phyloP scores from a whole-genome alignment of 1,284 basidiomycete genomes.

The Heterobasidion occidentale region DNA sequence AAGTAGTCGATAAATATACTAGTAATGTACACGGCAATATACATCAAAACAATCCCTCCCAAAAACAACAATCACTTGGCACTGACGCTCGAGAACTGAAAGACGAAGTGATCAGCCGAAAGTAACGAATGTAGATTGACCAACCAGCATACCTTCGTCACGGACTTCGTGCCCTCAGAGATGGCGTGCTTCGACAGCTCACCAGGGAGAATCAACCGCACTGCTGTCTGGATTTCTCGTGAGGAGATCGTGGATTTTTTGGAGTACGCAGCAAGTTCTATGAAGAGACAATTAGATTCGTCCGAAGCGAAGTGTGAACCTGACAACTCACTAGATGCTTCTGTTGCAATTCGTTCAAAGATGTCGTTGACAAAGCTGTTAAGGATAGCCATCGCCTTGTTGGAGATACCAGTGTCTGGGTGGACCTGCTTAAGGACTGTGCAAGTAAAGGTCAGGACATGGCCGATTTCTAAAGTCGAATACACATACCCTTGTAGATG shows the following conservation, averaged over 20 bases:
- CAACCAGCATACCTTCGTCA: slow-evolving; percentile 14
- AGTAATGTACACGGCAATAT: slow-evolving; percentile 11
- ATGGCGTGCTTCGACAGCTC: slow-evolving; percentile 80
- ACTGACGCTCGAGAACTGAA: slow-evolving; percentile 58
- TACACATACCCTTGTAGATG: slow-evolving; percentile 55
- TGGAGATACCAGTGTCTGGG: slow-evolving; percentile 71
- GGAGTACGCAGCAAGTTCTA: slow-evolving; percentile 65
- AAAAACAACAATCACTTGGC: slow-evolving; percentile 32
- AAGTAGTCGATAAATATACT: slow-evolving; percentile 8
- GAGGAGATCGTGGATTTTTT: slow-evolving; percentile 93
- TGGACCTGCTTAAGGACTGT: slow-evolving; percentile 64
- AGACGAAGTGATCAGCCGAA: background rate
- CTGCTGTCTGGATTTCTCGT: slow-evolving; percentile 88
- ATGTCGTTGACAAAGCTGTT: slow-evolving; percentile 69
- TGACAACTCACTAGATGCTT: slow-evolving; percentile 50
- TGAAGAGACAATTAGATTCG: background rate
- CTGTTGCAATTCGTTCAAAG: slow-evolving; percentile 66
- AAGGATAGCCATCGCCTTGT: slow-evolving; percentile 71
- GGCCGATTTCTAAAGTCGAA: background rate
- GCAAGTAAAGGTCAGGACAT: slow-evolving; percentile 13
- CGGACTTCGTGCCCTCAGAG: slow-evolving; percentile 65
- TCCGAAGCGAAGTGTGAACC: slow-evolving; percentile 18
- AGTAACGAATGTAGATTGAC: background rate
- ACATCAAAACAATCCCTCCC: background rate
- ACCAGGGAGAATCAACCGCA: slow-evolving; percentile 86